Evolutionary conservation across 2,329 filamentous ascomycete genomes (phyloP).

Genomic region (Penicillium janthinellum): DNA sequence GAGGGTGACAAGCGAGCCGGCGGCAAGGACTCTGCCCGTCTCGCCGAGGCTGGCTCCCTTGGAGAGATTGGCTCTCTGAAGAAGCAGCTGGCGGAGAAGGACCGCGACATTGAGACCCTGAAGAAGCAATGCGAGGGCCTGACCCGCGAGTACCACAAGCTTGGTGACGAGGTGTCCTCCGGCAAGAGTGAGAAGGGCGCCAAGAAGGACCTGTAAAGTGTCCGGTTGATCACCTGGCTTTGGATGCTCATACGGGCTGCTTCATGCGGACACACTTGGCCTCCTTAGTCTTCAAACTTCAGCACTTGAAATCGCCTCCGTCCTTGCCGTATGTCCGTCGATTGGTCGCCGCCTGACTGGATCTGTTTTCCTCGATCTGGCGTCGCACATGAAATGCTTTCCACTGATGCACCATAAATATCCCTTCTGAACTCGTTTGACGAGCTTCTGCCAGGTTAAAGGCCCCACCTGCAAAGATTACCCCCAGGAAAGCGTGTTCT

Average conservation of each 20-base stretch:
- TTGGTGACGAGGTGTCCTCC: conserved; percentile 78
- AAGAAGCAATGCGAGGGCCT: conserved; percentile 92
- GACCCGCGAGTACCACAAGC: conserved; percentile 78
- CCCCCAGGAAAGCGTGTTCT: background rate
- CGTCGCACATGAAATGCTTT: background rate
- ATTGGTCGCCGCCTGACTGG: background rate
- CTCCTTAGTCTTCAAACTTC: background rate
- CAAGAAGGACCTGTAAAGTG: conserved; percentile 58
- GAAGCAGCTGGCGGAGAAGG: conserved; percentile 70
- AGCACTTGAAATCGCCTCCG: background rate
- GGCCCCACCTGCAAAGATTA: background rate
- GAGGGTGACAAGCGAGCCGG: conserved; percentile 66
- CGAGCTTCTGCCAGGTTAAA: background rate
- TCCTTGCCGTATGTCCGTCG: background rate
- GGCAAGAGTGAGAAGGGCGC: conserved; percentile 46
- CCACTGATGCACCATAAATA: background rate
- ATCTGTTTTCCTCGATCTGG: background rate
- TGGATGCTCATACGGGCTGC: background rate
- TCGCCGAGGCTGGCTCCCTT: conserved; percentile 70
- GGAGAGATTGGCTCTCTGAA: conserved; percentile 77
- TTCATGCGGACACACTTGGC: background rate
- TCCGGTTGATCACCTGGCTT: background rate
- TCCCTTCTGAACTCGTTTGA: background rate
- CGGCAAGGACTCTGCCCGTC: conserved; percentile 70
- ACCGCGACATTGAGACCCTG: conserved; percentile 79